Percentiles rank a stretch among this genome's conserved stretches.
These are phyloP conservation scores for Dalbergia cochinchinensis DNA, from an alignment of 306 rosid species.

Conservation along the genomic window DNA sequence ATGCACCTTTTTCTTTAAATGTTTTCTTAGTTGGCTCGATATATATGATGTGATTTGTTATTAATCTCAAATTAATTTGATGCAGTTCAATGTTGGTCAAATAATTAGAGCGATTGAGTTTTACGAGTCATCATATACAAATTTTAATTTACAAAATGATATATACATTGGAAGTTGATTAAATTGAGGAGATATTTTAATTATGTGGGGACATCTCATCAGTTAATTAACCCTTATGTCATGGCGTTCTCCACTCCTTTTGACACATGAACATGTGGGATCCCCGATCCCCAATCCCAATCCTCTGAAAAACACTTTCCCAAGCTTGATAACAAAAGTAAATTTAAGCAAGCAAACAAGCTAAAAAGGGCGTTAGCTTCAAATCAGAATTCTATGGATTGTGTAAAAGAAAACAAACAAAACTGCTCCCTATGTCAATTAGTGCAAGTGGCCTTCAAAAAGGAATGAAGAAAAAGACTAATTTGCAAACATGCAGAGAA, in stretches of 20 bases:
- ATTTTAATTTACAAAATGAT: neutral
- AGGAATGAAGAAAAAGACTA: conserved; percentile 38
- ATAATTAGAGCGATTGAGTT: conserved; percentile 19
- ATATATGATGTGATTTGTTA: neutral
- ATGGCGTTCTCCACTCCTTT: conserved; percentile 55
- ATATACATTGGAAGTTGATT: neutral
- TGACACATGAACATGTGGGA: conserved; percentile 54
- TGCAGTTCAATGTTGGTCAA: conserved; percentile 13
- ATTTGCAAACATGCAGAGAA: conserved; percentile 6
- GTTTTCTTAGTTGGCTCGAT: neutral
- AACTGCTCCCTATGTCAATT: conserved; percentile 44
- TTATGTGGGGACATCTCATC: conserved; percentile 44
- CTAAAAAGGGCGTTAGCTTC: conserved; percentile 18
- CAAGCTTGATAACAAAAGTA: conserved; percentile 20
- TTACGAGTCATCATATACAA: neutral
- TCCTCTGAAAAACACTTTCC: conserved; percentile 31
- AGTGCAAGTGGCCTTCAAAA: conserved; percentile 25
- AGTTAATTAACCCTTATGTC: conserved; percentile 50
- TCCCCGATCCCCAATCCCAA: conserved; percentile 47
- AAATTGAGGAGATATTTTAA: conserved; percentile 9
- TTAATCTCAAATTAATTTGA: conserved; percentile 12
- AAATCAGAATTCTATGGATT: conserved; percentile 10
- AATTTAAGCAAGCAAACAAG: conserved; percentile 27
- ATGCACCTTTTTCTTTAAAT: conserved; percentile 1
- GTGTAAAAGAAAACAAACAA: conserved; percentile 37